Evolutionary conservation across 2,329 filamentous ascomycete genomes (phyloP), one percentile per base, ranked within the genome.

Genomic region (Didymellaceae sp.): DNA sequence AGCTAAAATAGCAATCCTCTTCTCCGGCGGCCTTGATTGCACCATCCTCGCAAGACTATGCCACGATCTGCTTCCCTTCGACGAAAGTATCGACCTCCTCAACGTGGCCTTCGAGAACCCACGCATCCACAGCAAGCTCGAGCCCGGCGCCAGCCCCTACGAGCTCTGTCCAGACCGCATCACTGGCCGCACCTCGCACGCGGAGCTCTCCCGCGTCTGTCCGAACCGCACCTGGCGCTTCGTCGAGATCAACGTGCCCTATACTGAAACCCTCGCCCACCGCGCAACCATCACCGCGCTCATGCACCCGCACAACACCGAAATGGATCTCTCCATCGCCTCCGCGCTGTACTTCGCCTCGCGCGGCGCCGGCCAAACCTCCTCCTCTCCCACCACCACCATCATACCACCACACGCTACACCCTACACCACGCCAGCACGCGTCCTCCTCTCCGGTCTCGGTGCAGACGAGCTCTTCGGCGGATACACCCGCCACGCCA

Each of bases 21-120:
- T 97, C 71, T 99, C 94, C 0, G 94, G 94, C 2, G 94, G 94
- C 0, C 81, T 99, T 6, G 94, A 99, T 71, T 97, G 94, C 68
- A 93, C 92, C 0, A 79, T 97, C 0, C 79, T 99, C 39, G 93
- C 93, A 17, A 84, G 91, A 33, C 75, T 97, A 18, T 80, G 83
- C 9, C 89, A 96, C 67, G 88, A 96, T 10, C 74, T 95, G 2
- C 70, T 97, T 2, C 88, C 89, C 0, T 11, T 68, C 0, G 74
- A 80, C 4, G 86, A 95, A 63, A 77, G 82, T 1, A 86, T 99
- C 54, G 94, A 97, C 67, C 79, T 99, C 7, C 81, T 99, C 57
- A 99, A 99, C 60, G 93, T 99, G 35, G 94, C 93, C 0, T 99
- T 99, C 65, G 90, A 99, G 72, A 99, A 99, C 59, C 93, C 92